Base-by-base conservation (phyloP, 768 basidiomycete genomes). In the Clitopilus hobsonii region DNA sequence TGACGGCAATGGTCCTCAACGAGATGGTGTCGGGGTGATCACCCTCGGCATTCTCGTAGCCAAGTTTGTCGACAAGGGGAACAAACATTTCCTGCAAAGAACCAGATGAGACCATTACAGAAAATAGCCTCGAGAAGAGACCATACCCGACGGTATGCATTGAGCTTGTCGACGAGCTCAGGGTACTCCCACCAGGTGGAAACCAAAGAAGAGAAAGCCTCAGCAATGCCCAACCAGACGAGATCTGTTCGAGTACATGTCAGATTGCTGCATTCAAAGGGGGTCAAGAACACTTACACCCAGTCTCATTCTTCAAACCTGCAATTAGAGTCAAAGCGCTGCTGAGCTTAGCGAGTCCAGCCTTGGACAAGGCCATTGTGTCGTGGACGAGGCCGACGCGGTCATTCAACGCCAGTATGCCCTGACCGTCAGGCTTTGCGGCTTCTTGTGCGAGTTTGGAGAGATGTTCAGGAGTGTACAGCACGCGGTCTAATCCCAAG, bases 311-410 rank as follows among this genome's bases (percentile, higher is more conserved):
- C 59, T 78, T 79, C 60, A 95, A 74, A 45, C 79, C 77, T 50
- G 87, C 74, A 45, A 94, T 75, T 45, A 98, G 75, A 22, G 81
- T 83, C 61, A 99, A 76, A 1, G 87, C 83, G 57, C 84, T 86
- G 62, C 91, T 92, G 28, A 92, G 78, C 56, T 85, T 78, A 49
- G 85, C 75, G 62, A 90, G 81, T 2, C 94, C 94, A 18, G 93
- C 89, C 64, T 86, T 84, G 49, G 91, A 82, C 26, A 98, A 80
- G 0, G 87, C 87, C 63, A 89, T 77, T 0, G 87, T 78, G 63
- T 98, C 97, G 49, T 88, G 81, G 20, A 96, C 83, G 24, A 99
- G 76, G 16, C 95, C 95, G 61, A 98, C 86, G 22, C 92, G 83
- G 66, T 99, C 96, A 54, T 91, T 85, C 56, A 93, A 72, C 1